Percentiles rank a stretch among this genome's conserved stretches.
Evolutionary conservation across 176 grass and related monocot species (phyloP).

Genomic region (Triticum turgidum): DNA sequence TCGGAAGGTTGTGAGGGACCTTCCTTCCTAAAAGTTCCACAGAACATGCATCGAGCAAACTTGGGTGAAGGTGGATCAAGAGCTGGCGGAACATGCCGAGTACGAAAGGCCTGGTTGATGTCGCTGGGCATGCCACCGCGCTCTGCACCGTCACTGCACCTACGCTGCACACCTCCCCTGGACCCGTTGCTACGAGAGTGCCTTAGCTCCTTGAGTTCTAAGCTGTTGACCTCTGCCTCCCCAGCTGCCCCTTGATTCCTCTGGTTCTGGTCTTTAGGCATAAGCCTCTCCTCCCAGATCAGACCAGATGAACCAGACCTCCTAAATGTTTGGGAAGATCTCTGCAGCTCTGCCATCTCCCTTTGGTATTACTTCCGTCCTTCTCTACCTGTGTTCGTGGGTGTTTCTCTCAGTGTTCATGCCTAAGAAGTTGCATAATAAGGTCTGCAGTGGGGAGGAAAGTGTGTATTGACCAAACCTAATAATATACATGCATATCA

Average conservation of each 20-base stretch:
- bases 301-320: conserved; percentile 61
- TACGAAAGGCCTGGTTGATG: conserved; percentile 13
- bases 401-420: neutral
- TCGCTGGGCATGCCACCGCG: neutral
- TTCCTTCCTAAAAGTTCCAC: conserved; percentile 37
- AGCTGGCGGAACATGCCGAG: conserved; percentile 21
- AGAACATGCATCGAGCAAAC: conserved; percentile 36
- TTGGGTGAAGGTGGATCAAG: conserved; percentile 44
- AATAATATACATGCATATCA: neutral
- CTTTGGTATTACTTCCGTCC: neutral
- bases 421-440: conserved; percentile 3
- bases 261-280: conserved; percentile 21
- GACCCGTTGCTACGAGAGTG: conserved; percentile 20
- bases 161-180: neutral
- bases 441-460: conserved; percentile 5
- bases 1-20: conserved; percentile 14
- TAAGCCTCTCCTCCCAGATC: conserved; percentile 53
- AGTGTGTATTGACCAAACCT: conserved; percentile 1
- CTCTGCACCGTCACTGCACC: neutral
- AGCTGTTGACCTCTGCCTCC: conserved; percentile 9
- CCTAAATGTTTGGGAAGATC: conserved; percentile 59
- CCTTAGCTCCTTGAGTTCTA: conserved; percentile 31
- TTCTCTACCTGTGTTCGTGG: neutral
- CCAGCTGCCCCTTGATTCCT: conserved; percentile 11
- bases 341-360: conserved; percentile 58